Percentiles rank a stretch among this genome's conserved stretches.
phyloP scores from a whole-genome alignment of 1,284 basidiomycete species.

The Moesziomyces globuligerus region DNA sequence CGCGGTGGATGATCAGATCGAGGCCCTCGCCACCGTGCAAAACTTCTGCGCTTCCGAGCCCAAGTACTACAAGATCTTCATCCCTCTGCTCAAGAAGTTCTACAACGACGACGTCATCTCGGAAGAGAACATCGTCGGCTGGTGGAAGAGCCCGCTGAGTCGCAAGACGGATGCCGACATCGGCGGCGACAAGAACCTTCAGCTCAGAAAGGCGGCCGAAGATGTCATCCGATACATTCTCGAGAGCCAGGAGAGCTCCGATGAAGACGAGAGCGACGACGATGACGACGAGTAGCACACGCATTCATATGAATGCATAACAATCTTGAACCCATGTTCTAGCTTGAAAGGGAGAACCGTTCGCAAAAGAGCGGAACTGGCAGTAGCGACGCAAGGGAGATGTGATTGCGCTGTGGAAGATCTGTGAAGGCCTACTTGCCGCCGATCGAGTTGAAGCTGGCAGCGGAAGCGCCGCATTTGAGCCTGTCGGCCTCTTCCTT shows the following conservation, averaged over 20 bases:
- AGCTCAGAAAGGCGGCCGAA: conserved; percentile 67
- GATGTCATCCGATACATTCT: conserved; percentile 68
- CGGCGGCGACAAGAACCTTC: conserved; percentile 59
- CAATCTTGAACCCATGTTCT: neutral
- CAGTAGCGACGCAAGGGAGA: too few relatives aligned
- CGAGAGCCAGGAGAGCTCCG: conserved; percentile 65
- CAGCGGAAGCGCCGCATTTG: conserved; percentile 22
- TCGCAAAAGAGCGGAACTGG: too few relatives aligned
- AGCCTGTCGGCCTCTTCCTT: conserved; percentile 22
- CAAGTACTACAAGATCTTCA: conserved; percentile 66
- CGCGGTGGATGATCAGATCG: conserved; percentile 66
- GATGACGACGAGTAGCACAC: conserved; percentile 17
- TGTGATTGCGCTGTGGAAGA: too few relatives aligned
- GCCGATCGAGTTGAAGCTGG: conserved; percentile 12
- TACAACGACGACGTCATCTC: conserved; percentile 69
- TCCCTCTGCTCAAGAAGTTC: conserved; percentile 68
- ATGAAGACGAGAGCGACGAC: conserved; percentile 61
- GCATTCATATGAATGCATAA: conserved; percentile 3
- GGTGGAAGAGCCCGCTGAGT: conserved; percentile 65
- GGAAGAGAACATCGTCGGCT: conserved; percentile 68
- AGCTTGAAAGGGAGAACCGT: too few relatives aligned
- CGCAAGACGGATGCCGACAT: conserved; percentile 13
- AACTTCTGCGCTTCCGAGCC: conserved; percentile 35
- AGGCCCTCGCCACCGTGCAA: conserved; percentile 65
- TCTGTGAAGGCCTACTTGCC: conserved; percentile 4